These are phyloP conservation scores for Dentiscutata heterogama DNA, from an alignment of 371 early-diverging fungal genomes.

Conservation along the genomic window DNA sequence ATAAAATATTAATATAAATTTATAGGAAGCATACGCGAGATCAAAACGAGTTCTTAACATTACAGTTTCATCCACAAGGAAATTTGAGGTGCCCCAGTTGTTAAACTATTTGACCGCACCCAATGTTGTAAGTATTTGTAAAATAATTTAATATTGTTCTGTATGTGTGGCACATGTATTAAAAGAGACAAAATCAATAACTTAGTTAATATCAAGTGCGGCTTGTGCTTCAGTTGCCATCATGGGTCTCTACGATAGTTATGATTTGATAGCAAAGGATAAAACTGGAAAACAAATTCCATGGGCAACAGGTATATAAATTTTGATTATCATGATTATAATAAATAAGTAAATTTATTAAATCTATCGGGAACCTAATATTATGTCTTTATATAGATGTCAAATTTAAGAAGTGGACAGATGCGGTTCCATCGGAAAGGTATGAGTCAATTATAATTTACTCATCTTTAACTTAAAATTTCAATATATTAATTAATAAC, in stretches of 20 bases:
- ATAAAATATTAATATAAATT: background rate
- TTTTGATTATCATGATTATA: background rate
- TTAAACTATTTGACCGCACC: slow-evolving; percentile 81
- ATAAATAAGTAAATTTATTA: background rate
- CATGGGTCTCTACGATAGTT: slow-evolving; percentile 66
- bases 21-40: slow-evolving; percentile 71
- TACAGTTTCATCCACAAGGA: slow-evolving; percentile 73
- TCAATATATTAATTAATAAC: background rate
- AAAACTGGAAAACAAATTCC: slow-evolving; percentile 69
- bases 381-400: slow-evolving; percentile 47
- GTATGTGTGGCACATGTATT: background rate
- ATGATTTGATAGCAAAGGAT: slow-evolving; percentile 75
- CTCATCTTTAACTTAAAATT: background rate
- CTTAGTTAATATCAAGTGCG: slow-evolving; percentile 74
- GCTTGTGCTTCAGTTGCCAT: slow-evolving; percentile 77
- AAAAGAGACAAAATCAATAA: slow-evolving; percentile 33
- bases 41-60: slow-evolving; percentile 79
- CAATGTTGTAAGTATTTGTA: slow-evolving; percentile 67
- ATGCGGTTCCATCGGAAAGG: slow-evolving; percentile 61
- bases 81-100: slow-evolving; percentile 75
- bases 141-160: background rate
- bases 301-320: slow-evolving; percentile 65
- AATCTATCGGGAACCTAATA: background rate
- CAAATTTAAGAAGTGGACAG: slow-evolving; percentile 65
- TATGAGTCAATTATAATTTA: slow-evolving; percentile 39